Evolutionary conservation across 2,329 filamentous ascomycete genomes (phyloP), one percentile per base, ranked within the genome.

Genomic region (Elsinoe batatas): DNA sequence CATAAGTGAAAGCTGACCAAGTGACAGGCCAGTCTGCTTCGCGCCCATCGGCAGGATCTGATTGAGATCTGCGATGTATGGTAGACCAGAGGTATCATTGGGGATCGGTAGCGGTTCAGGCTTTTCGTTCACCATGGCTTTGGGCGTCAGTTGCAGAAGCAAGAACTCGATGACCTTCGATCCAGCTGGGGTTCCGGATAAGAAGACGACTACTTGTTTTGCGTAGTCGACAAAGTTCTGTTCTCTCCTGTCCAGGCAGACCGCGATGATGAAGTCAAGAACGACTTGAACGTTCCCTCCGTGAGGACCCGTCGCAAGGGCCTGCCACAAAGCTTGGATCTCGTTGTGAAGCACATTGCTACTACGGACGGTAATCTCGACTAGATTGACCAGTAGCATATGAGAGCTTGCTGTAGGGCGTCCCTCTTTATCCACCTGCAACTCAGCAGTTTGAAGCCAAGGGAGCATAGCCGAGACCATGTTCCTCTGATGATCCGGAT

Each of bases 161-260:
- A 98, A 77, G 62, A 96, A 96, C 61, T 98, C 93, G 10, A 98
- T 85, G 2, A 98, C 91, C 65, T 95, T 94, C 47, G 88, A 85
- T 0, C 91, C 91, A 1, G 91, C 83, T 67, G 71, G 86, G 65
- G 80, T 95, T 61, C 88, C 93, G 0, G 93, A 94, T 4, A 98
- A 71, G 68, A 96, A 97, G 0, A 98, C 94, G 13, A 97, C 90
- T 53, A 98, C 93, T 69, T 98, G 93, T 73, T 97, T 98, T 4
- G 91, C 91, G 66, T 94, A 95, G 63, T 96, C 89, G 56, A 98
- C 91, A 69, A 96, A 98, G 64, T 96, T 97, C 65, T 98, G 93
- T 68, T 98, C 94, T 49, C 91, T 84, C 32, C 91, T 84, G 64
- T 98, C 93, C 10, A 98, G 75, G 63, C 93, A 98, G 3, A 97